Base-by-base conservation (phyloP, 1,284 basidiomycete genomes). In the Pisolithus thermaeus region DNA sequence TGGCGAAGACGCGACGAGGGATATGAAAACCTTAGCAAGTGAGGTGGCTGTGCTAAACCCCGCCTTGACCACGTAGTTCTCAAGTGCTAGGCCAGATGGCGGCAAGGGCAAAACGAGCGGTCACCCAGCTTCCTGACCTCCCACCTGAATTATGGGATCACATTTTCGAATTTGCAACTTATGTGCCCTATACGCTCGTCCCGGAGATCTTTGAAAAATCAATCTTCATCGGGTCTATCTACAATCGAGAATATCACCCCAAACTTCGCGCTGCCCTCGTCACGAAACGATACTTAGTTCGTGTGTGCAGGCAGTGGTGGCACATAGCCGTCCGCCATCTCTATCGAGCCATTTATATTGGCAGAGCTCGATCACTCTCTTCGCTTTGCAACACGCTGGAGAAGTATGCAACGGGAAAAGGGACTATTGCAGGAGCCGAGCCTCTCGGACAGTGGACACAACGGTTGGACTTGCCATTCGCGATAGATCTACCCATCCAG, bases 271-370 rank as follows among this genome's bases (percentile, higher is more conserved):
- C 50, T 23, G 50, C 53, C 5, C 52, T 72, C 53, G 28, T 67
- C 36, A 71, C 68, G 23, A 71, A 70, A 52, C 59, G 66, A 5
- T 54, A 60, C 49, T 56, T 75, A 25, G 64, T 71, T 1, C 63
- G 64, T 2, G 73, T 75, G 28, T 75, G 68, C 58, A 73, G 58
- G 49, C 54, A 60, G 47, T 75, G 73, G 73, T 64, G 63, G 47
- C 56, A 58, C 16, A 57, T 73, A 42, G 64, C 70, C 16, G 54
- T 52, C 7, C 61, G 60, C 1, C 56, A 56, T 25, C 68, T 72
- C 23, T 73, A 74, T 47, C 58, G 59, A 42, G 64, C 62, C 18
- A 50, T 72, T 1, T 59, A 61, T 27, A 54, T 72, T 4, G 57
- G 62, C 4, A 60, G 58, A 35, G 53, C 47, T 16, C 60, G 55